Evolutionary conservation across 1,139 yeast species (phyloP).

Genomic region (Taphrina pruni): DNA sequence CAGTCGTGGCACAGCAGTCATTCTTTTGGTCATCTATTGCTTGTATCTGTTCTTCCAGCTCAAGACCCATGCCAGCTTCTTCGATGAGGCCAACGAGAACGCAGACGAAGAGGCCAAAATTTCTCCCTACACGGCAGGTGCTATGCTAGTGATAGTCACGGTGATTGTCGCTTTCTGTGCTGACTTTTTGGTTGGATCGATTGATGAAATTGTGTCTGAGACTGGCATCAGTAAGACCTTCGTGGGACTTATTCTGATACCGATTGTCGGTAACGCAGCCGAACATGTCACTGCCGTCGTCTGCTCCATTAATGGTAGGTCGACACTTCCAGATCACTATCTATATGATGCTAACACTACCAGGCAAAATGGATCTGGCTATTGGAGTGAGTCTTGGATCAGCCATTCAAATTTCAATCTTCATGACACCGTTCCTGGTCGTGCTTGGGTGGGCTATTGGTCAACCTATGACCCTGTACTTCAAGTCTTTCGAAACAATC

Average conservation of each 20-base stretch:
- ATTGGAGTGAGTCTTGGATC: conserved; percentile 97
- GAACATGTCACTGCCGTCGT: conserved; percentile 96
- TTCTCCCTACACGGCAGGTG: conserved; percentile 48
- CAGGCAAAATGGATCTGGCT: conserved; percentile 83
- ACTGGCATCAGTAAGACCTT: conserved; percentile 92
- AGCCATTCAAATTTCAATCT: conserved; percentile 90
- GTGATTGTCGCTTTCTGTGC: conserved; percentile 86
- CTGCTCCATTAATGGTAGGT: conserved; percentile 72
- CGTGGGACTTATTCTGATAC: conserved; percentile 89
- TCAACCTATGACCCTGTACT: conserved; percentile 90
- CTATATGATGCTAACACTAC: neutral
- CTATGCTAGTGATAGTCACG: conserved; percentile 65
- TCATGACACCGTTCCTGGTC: conserved; percentile 94
- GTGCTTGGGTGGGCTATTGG: conserved; percentile 77
- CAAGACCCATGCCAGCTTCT: conserved; percentile 73
- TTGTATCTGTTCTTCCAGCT: conserved; percentile 85
- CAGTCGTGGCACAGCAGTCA: conserved; percentile 87
- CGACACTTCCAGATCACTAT: neutral
- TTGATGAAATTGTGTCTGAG: conserved; percentile 80
- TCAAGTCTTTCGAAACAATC: conserved; percentile 92
- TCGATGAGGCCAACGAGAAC: conserved; percentile 50
- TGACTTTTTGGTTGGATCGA: conserved; percentile 88
- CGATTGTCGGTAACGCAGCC: conserved; percentile 98
- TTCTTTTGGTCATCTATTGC: conserved; percentile 74
- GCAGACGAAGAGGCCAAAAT: conserved; percentile 39